These are phyloP conservation scores for Podaxis sp. DNA, from an alignment of 768 basidiomycete genomes.

Conservation along the genomic window DNA sequence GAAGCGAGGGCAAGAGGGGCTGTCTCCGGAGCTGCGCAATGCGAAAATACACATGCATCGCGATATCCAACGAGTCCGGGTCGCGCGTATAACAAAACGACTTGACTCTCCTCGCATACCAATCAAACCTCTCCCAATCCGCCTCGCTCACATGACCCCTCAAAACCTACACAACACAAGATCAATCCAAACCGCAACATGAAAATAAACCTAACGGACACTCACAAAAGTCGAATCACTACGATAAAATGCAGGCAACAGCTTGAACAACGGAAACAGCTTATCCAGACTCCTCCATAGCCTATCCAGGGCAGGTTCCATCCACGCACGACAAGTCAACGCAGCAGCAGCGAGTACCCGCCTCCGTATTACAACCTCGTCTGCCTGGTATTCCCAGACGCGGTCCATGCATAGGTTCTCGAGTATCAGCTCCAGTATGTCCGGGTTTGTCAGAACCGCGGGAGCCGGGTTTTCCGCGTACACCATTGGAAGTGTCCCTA, in stretches of 20 bases:
- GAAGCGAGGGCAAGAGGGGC: conserved; percentile 29
- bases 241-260: conserved; percentile 29
- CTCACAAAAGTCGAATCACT: conserved; percentile 33
- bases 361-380: conserved; percentile 16
- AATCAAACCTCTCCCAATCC: conserved; percentile 34
- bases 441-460: conserved; percentile 26
- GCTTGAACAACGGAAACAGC: conserved; percentile 31
- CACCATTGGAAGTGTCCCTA: too few relatives aligned
- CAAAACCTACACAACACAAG: conserved; percentile 23
- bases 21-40: conserved; percentile 28
- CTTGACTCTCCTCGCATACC: conserved; percentile 29
- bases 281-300: conserved; percentile 33
- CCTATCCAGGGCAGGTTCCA: conserved; percentile 32
- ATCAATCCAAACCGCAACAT: not conserved
- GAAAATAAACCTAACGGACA: not conserved
- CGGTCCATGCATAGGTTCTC: conserved; percentile 25
- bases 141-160: conserved; percentile 24
- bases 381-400: conserved; percentile 19
- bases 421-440: conserved; percentile 31
- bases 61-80: conserved; percentile 29
- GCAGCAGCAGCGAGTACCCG: conserved; percentile 24
- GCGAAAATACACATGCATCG: conserved; percentile 35
- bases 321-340: conserved; percentile 29
- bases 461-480: not conserved
- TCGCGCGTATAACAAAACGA: conserved; percentile 30